These are phyloP conservation scores for Fragilaria radians DNA, from an alignment of 108 stramenopile species.

Conservation along the genomic window DNA sequence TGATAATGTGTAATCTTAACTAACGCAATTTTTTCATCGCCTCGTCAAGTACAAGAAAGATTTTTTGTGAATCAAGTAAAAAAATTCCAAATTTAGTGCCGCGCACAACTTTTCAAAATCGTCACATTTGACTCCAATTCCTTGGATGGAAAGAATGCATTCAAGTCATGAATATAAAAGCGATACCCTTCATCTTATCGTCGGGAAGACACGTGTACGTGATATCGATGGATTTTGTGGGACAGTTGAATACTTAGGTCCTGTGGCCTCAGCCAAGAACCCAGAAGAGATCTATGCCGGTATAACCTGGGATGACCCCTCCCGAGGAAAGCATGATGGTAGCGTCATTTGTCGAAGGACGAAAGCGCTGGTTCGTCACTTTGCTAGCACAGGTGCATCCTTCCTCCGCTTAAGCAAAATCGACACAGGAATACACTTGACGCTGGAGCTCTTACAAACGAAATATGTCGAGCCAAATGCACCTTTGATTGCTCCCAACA, in stretches of 20 bases:
- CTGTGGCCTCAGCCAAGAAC: slow-evolving; percentile 82
- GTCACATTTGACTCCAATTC: no score
- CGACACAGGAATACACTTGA: slow-evolving; percentile 54
- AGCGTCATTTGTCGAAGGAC: slow-evolving; percentile 66
- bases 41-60: no score
- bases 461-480: slow-evolving; percentile 71
- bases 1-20: no score
- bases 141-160: no score
- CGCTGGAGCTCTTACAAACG: slow-evolving; percentile 30
- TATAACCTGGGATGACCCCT: slow-evolving; percentile 80
- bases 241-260: slow-evolving; percentile 81
- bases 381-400: slow-evolving; percentile 60
- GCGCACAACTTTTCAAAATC: no score
- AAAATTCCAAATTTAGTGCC: no score
- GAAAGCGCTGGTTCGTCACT: slow-evolving; percentile 69
- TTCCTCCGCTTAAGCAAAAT: slow-evolving; percentile 57
- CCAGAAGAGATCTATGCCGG: slow-evolving; percentile 70
- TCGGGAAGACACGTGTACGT: slow-evolving; percentile 54
- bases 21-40: no score
- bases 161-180: no score
- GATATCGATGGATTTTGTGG: slow-evolving; percentile 78
- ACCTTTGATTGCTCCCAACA: slow-evolving; percentile 69
- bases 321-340: slow-evolving; percentile 87
- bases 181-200: slow-evolving; percentile 1
- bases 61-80: no score